Conservation (phyloP, 345 rosid species). For the Hibiscus trionum region DNA sequence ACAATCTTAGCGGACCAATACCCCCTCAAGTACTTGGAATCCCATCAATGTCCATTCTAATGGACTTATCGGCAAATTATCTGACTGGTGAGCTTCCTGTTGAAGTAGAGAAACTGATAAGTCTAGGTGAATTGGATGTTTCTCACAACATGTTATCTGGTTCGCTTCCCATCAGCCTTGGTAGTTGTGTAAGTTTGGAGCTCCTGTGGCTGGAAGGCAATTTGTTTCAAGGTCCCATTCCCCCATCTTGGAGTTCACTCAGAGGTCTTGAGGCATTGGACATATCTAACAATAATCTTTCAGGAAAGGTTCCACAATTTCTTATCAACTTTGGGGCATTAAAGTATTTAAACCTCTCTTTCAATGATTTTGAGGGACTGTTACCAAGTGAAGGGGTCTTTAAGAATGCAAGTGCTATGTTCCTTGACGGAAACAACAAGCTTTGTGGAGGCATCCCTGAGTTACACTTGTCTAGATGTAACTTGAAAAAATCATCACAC, state of each 20-base stretch:
- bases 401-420: conserved; percentile 20
- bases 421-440: conserved; percentile 22
- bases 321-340: not conserved
- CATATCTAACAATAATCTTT: conserved; percentile 29
- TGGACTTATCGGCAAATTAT: not conserved
- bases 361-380: conserved; percentile 34
- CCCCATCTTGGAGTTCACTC: conserved; percentile 20
- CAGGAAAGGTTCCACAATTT: conserved; percentile 21
- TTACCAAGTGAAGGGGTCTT: conserved; percentile 32
- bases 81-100: not conserved
- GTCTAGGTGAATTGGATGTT: not conserved
- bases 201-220: conserved; percentile 10
- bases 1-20: not conserved
- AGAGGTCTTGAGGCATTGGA: conserved; percentile 22
- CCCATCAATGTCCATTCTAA: not conserved
- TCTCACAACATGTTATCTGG: not conserved
- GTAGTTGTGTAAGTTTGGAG: conserved; percentile 18
- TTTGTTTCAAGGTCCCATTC: conserved; percentile 23
- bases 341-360: conserved; percentile 22
- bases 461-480: not conserved
- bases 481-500: not conserved
- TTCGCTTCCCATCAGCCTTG: conserved; percentile 19
- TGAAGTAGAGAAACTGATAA: not conserved
- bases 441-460: conserved; percentile 30
- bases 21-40: not conserved